A percentile compares a stretch with the other conserved stretches of the same genome.
These are phyloP conservation scores for Lasiosphaeria miniovina DNA, from an alignment of 495 filamentous ascomycete species.

Conservation along the genomic window DNA sequence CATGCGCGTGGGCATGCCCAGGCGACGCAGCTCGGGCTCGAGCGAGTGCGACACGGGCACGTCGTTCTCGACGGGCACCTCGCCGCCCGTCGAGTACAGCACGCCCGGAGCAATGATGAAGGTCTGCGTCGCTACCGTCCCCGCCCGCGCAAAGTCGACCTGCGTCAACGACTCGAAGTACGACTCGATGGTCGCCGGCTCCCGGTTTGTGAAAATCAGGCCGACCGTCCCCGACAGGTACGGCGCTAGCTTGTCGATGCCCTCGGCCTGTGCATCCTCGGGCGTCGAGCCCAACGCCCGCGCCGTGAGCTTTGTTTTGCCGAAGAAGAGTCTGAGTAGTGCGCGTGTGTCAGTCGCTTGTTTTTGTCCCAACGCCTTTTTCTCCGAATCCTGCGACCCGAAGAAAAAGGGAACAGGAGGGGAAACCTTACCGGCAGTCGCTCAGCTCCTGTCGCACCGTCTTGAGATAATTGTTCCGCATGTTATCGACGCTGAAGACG, in stretches of 20 bases:
- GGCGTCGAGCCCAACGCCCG: constrained; percentile 75
- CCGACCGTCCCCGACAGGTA: constrained; percentile 80
- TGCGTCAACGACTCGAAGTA: constrained; percentile 68
- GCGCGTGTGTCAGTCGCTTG: constrained; percentile 1
- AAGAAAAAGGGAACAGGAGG: constrained; percentile 2
- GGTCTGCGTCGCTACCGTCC: constrained; percentile 64
- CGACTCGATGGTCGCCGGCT: constrained; percentile 55
- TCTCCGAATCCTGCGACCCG: too few species aligned
- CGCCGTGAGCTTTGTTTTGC: constrained; percentile 98
- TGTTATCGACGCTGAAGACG: constrained; percentile 93
- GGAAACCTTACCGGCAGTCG: constrained; percentile 68
- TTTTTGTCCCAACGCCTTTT: background rate
- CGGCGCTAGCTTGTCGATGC: constrained; percentile 64
- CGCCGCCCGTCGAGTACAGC: constrained; percentile 71
- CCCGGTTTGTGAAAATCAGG: constrained; percentile 81
- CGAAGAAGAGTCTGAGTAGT: constrained; percentile 77
- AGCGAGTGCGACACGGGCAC: constrained; percentile 80
- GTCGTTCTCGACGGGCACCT: constrained; percentile 75
- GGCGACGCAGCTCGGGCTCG: constrained; percentile 80
- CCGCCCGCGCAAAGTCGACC: constrained; percentile 86
- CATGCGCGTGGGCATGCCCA: constrained; percentile 85
- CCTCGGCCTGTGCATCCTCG: constrained; percentile 72
- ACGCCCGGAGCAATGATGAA: constrained; percentile 77
- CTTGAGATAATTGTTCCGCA: constrained; percentile 97
- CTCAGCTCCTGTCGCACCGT: constrained; percentile 78